Evolutionary conservation across 257 asterid genomes (phyloP).

Genomic region (Misopates orontium): DNA sequence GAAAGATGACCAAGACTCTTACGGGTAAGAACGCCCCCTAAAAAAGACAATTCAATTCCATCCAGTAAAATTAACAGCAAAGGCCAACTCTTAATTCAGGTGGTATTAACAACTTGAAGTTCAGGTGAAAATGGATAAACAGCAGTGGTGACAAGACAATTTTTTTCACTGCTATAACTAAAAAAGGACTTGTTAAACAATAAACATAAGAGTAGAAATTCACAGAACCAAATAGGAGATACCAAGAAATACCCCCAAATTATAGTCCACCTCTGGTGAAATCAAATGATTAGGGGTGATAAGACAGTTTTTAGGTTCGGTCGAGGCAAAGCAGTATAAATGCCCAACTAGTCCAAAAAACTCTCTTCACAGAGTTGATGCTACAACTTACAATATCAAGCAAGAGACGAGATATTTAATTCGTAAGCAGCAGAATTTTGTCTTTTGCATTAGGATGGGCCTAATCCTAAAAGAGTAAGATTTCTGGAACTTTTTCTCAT

Average conservation of each 20-base stretch:
- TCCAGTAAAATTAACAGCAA: background rate
- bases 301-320: background rate
- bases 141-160: background rate
- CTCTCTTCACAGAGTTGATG: too few species aligned
- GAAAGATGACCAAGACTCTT: background rate
- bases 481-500: background rate
- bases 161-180: background rate
- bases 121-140: background rate
- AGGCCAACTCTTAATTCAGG: background rate
- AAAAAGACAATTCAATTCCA: background rate
- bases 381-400: too few species aligned
- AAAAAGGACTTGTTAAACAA: background rate
- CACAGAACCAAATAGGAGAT: background rate
- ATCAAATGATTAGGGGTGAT: background rate
- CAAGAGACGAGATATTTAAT: too few species aligned
- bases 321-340: background rate
- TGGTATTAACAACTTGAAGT: too few species aligned
- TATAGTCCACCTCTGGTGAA: background rate
- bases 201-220: background rate
- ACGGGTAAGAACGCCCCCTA: background rate
- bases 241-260: background rate
- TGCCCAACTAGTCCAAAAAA: background rate
- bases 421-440: too few species aligned
- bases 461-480: too few species aligned
- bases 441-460: too few species aligned